Percentiles rank a stretch among this genome's conserved stretches.
Evolutionary conservation across 441 rosid genomes (phyloP).

Genomic region (Populus tomentosa): DNA sequence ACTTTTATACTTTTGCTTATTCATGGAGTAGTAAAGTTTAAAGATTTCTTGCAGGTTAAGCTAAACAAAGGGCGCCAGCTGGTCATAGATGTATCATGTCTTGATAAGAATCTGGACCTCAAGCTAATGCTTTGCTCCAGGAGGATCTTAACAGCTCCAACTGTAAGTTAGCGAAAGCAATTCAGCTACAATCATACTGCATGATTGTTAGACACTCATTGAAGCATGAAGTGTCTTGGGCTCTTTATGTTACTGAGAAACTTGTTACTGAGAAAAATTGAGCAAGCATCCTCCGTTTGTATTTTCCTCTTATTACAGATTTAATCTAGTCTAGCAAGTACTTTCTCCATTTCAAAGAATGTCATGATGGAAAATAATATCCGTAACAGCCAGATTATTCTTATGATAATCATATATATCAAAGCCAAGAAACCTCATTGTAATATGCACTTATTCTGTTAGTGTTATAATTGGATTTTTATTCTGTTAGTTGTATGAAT

Average conservation of each 20-base stretch:
- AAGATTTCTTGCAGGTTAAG: background rate
- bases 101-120: too few relatives aligned
- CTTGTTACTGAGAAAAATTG: background rate
- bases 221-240: background rate
- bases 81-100: too few relatives aligned
- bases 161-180: slow-evolving; percentile 9
- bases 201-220: background rate
- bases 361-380: background rate
- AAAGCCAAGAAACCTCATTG: background rate
- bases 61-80: too few relatives aligned
- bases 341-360: background rate
- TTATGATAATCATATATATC: background rate
- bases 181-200: background rate
- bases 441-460: background rate
- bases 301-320: too few relatives aligned
- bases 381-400: background rate
- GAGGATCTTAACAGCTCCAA: too few relatives aligned
- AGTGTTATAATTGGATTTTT: background rate
- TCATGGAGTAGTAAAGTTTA: slow-evolving; percentile 23
- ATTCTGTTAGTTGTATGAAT: slow-evolving; percentile 2
- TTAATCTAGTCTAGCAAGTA: background rate
- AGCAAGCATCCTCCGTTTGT: too few relatives aligned
- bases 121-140: too few relatives aligned
- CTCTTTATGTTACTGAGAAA: too few relatives aligned
- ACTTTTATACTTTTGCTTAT: slow-evolving; percentile 5